Percentiles rank a stretch among this genome's conserved stretches.
These are phyloP conservation scores for Gracilariopsis chorda DNA, from an alignment of 23 red algal species.

Conservation along the genomic window DNA sequence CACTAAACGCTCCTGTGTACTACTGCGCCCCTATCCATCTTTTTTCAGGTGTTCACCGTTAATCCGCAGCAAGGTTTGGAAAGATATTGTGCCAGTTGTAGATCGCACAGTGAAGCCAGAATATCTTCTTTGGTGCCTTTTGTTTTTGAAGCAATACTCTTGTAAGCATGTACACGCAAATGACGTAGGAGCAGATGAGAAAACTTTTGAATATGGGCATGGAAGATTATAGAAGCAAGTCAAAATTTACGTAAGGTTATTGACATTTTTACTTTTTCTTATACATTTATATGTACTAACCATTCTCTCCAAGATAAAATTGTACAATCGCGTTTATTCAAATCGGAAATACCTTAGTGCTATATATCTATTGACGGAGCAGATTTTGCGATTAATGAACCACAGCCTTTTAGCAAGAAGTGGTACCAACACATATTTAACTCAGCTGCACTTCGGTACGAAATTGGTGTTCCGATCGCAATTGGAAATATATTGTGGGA, in stretches of 20 bases:
- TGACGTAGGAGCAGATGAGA: background rate
- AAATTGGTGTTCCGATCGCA: background rate
- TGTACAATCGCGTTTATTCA: background rate
- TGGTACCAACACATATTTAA: conserved; percentile 24
- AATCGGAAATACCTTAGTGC: background rate
- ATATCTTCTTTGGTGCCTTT: background rate
- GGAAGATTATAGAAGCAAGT: background rate
- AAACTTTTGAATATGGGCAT: background rate
- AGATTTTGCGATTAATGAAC: conserved; percentile 28
- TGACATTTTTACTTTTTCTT: background rate
- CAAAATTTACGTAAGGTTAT: background rate
- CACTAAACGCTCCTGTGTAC: too few species aligned
- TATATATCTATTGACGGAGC: background rate
- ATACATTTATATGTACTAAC: background rate
- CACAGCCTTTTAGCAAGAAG: background rate
- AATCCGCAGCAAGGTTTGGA: too few species aligned
- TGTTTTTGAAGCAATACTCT: background rate
- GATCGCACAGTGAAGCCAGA: too few species aligned
- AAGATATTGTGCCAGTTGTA: too few species aligned
- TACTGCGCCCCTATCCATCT: too few species aligned
- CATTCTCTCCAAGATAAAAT: background rate
- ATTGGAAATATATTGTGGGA: background rate
- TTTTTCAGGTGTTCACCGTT: too few species aligned
- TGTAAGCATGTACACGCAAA: background rate
- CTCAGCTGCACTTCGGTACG: background rate